Percentiles rank a stretch among this genome's conserved stretches.
These are phyloP conservation scores for Blastocystis sp. DNA, from an alignment of 352 stramenopile species.

Conservation along the genomic window DNA sequence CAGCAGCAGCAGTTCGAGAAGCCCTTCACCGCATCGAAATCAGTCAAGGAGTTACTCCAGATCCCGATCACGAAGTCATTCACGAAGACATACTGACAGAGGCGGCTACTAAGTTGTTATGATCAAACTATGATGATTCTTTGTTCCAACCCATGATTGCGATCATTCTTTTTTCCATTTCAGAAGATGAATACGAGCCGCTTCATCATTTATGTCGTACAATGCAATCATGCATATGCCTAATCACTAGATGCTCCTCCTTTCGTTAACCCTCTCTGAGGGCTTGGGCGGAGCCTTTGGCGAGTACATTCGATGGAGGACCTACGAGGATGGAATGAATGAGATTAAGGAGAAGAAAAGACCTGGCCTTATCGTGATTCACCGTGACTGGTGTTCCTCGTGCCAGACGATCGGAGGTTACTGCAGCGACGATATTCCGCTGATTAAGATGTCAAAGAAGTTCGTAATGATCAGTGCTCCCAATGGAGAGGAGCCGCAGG, in stretches of 20 bases:
- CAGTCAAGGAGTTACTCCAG: constrained; percentile 39
- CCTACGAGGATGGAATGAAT: constrained; percentile 67
- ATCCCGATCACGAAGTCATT: background rate
- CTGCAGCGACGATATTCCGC: constrained; percentile 57
- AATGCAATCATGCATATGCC: background rate
- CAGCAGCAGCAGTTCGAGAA: background rate
- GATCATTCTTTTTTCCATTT: background rate
- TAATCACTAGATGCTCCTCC: constrained; percentile 8
- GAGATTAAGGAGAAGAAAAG: constrained; percentile 60
- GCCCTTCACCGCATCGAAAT: background rate
- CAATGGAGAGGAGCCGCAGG: constrained; percentile 68
- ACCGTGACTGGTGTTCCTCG: constrained; percentile 55
- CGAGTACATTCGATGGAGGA: constrained; percentile 63
- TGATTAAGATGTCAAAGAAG: constrained; percentile 68
- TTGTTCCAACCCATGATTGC: background rate
- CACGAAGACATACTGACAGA: no score
- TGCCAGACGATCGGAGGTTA: constrained; percentile 45
- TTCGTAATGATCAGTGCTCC: constrained; percentile 67
- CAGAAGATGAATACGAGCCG: constrained; percentile 6
- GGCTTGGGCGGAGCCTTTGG: constrained; percentile 47
- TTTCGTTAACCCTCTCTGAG: constrained; percentile 15
- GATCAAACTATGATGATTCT: background rate
- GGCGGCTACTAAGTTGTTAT: background rate
- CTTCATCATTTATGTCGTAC: constrained; percentile 15
- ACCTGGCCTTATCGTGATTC: constrained; percentile 61